Conservation (phyloP, 2,329 filamentous ascomycete genomes). For the Pseudonectria foliicola region DNA sequence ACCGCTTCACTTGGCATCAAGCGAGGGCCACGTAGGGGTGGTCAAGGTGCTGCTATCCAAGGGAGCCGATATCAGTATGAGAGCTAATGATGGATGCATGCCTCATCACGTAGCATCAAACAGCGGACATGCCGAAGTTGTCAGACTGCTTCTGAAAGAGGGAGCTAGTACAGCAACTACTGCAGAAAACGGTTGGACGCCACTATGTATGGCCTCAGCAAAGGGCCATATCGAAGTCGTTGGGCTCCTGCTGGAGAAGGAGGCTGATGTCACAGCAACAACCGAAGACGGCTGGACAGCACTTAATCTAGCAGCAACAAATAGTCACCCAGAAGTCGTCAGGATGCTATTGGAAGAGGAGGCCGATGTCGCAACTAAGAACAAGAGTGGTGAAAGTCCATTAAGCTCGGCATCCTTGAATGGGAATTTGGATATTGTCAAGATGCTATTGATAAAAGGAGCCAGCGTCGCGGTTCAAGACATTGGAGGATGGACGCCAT, state of each 20-base stretch:
- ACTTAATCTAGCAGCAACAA: not conserved
- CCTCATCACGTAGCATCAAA: slow-evolving; percentile 1
- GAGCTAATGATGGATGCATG: not conserved
- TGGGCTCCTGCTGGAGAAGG: not conserved
- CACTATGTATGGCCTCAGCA: not conserved
- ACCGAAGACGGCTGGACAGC: slow-evolving; percentile 4
- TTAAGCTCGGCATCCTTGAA: not conserved
- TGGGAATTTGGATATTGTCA: not conserved
- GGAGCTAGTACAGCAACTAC: not conserved
- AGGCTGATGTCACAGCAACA: not conserved
- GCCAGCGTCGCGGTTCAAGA: not conserved
- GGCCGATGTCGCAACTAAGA: not conserved
- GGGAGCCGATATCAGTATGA: slow-evolving; percentile 1
- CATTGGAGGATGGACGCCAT: not conserved
- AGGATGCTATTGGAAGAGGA: not conserved
- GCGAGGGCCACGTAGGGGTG: slow-evolving; percentile 1
- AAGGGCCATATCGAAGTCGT: not conserved
- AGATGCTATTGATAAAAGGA: not conserved
- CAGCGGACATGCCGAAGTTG: not conserved
- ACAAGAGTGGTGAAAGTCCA: slow-evolving; percentile 2
- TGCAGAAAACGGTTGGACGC: not conserved
- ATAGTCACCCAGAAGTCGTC: not conserved
- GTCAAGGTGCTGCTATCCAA: slow-evolving; percentile 4
- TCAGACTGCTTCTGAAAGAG: slow-evolving; percentile 4
- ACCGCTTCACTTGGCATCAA: slow-evolving; percentile 3